phyloP scores from a whole-genome alignment of 352 stramenopile genomes.

The Globisporangium spiculum region DNA sequence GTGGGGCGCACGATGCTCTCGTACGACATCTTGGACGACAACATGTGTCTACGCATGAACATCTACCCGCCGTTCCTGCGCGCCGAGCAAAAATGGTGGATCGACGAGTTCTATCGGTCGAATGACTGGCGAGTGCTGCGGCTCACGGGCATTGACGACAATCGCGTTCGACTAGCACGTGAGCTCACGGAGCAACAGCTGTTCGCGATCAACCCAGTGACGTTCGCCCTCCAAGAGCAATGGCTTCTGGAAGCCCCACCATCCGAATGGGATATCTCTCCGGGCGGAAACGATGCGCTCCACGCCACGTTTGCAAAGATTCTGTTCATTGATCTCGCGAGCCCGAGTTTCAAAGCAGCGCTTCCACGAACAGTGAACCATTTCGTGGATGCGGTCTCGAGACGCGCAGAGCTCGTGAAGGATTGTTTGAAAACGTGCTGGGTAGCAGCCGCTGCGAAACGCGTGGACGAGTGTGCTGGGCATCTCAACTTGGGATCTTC shows the following conservation, averaged over 20 bases:
- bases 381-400: conserved; percentile 84
- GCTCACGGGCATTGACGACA: conserved; percentile 63
- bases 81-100: conserved; percentile 86
- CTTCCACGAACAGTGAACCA: conserved; percentile 80
- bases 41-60: conserved; percentile 60
- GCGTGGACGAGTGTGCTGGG: conserved; percentile 63
- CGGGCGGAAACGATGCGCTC: conserved; percentile 20
- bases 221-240: conserved; percentile 86
- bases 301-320: conserved; percentile 58
- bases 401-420: conserved; percentile 77
- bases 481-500: conserved; percentile 30
- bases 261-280: conserved; percentile 67
- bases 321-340: conserved; percentile 82
- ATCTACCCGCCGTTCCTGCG: conserved; percentile 83
- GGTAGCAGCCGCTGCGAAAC: conserved; percentile 64
- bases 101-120: conserved; percentile 67
- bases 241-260: conserved; percentile 78
- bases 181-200: conserved; percentile 47
- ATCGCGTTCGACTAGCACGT: conserved; percentile 38
- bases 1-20: conserved; percentile 81
- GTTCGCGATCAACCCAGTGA: conserved; percentile 77
- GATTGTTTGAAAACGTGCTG: conserved; percentile 84
- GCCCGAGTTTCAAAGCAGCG: conserved; percentile 50
- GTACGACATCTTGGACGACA: conserved; percentile 85
- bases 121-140: conserved; percentile 80